phyloP scores from a whole-genome alignment of 495 filamentous ascomycete species.

The Trichoderma reesei region DNA sequence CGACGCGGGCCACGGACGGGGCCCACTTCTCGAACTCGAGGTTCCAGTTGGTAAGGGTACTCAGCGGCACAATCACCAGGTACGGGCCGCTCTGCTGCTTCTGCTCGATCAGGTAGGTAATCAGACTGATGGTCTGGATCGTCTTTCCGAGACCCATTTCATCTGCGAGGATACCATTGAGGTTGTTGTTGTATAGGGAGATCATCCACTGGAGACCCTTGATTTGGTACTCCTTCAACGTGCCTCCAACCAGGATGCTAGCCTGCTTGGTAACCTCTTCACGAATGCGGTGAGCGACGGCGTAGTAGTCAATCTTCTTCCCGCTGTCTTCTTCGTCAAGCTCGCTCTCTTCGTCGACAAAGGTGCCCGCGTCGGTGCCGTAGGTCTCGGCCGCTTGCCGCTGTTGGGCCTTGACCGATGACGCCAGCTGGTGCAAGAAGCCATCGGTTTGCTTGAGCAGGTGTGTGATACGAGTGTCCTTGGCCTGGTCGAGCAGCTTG shows the following conservation, averaged over 20 bases:
- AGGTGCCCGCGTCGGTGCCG: constrained; percentile 49
- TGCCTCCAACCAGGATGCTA: constrained; percentile 76
- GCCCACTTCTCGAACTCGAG: constrained; percentile 99
- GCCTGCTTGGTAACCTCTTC: constrained; percentile 82
- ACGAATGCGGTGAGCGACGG: constrained; percentile 90
- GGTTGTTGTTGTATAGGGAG: constrained; percentile 97
- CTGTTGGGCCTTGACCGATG: constrained; percentile 86
- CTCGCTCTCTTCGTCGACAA: constrained; percentile 50
- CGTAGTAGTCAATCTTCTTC: constrained; percentile 91
- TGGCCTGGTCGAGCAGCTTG: constrained; percentile 92
- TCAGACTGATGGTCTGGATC: constrained; percentile 95
- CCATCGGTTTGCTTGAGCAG: constrained; percentile 91
- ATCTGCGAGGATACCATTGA: constrained; percentile 96
- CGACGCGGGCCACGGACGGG: constrained; percentile 70
- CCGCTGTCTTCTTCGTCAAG: constrained; percentile 54
- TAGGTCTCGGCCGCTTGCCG: constrained; percentile 70
- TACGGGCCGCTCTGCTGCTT: constrained; percentile 91
- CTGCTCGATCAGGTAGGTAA: constrained; percentile 92
- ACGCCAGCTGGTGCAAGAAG: constrained; percentile 89
- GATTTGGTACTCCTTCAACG: constrained; percentile 92
- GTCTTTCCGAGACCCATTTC: constrained; percentile 99
- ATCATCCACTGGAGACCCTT: constrained; percentile 99
- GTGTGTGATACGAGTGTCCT: constrained; percentile 98
- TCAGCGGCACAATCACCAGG: constrained; percentile 90
- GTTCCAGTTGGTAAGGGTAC: constrained; percentile 97